Conservation (phyloP, 2,329 filamentous ascomycete genomes). For the Alternaria conjuncta region DNA sequence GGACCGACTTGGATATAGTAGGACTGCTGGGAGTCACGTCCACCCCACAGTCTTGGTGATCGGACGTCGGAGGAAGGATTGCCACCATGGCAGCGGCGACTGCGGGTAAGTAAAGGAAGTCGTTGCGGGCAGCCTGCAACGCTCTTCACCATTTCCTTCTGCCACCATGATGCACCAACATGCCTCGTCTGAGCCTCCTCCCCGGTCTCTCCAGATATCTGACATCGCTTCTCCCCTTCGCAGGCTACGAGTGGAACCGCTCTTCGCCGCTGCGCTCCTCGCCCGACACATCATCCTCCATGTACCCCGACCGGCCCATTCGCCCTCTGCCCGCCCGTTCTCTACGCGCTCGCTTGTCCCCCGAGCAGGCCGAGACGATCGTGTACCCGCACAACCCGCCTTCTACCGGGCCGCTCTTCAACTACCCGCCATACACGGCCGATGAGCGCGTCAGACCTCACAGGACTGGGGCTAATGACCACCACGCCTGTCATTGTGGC, state of each 20-base stretch:
- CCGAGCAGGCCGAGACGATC: constrained; percentile 82
- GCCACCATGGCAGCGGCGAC: constrained; percentile 50
- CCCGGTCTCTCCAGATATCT: constrained; percentile 39
- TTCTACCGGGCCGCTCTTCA: constrained; percentile 76
- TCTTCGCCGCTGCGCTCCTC: constrained; percentile 50
- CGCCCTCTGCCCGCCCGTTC: constrained; percentile 88
- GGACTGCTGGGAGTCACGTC: constrained; percentile 18
- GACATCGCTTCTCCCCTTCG: constrained; percentile 41
- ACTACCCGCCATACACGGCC: constrained; percentile 61
- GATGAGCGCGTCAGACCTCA: constrained; percentile 37
- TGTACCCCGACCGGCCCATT: constrained; percentile 90
- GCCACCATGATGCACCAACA: constrained; percentile 18
- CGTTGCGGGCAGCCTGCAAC: constrained; percentile 28
- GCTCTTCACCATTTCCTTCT: constrained; percentile 30
- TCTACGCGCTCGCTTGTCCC: constrained; percentile 84
- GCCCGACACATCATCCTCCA: constrained; percentile 76
- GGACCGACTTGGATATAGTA: constrained; percentile 7
- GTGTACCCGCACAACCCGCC: constrained; percentile 80
- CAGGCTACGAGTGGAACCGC: constrained; percentile 52
- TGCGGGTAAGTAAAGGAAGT: constrained; percentile 46
- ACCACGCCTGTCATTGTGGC: constrained; percentile 55
- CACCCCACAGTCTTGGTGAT: constrained; percentile 21
- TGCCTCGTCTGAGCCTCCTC: constrained; percentile 26
- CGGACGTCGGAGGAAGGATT: constrained; percentile 28
- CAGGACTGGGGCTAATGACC: constrained; percentile 60